Evolutionary conservation across 2,329 filamentous ascomycete genomes (phyloP), one percentile per base, ranked within the genome.

Genomic region (Blastomyces silverae): DNA sequence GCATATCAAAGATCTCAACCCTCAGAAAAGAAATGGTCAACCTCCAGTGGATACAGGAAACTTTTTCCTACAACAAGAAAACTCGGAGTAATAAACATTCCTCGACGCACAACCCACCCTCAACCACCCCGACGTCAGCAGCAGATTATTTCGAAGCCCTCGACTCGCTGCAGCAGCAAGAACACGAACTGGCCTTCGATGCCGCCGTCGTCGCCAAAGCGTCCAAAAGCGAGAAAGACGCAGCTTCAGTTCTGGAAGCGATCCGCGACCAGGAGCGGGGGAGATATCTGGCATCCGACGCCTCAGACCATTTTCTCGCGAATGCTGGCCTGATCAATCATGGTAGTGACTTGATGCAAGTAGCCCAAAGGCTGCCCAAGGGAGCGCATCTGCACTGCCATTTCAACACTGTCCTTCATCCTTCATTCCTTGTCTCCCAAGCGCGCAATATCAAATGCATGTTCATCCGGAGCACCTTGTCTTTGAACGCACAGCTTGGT

Each of bases 341-440:
- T 20, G 53, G 61, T 5, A 57, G 59, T 22, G 53, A 63, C 25
- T 48, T 63, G 62, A 57, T 63, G 42, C 52, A 28, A 31, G 53
- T 58, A 7, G 50, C 62, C 17, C 53, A 25, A 31, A 5, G 22
- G 52, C 13, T 63, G 25, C 62, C 62, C 28, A 63, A 63, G 42
- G 62, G 62, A 4, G 62, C 62, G 15, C 62, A 63, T 50, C 62
- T 63, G 17, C 62, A 63, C 20, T 63, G 62, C 39, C 62, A 63
- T 58, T 63, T 63, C 53, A 63, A 63, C 25, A 63, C 62, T 6
- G 34, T 56, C 5, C 62, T 63, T 6, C 62, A 63, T 28, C 62
- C 62, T 42, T 63, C 62, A 13, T 63, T 63, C 31, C 62, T 63
- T 13, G 39, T 63, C 6, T 31, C 37, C 13, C 37, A 58, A 28